Evolutionary conservation across 805 yeast species (phyloP).

Genomic region (Candida pseudoglaebosa): DNA sequence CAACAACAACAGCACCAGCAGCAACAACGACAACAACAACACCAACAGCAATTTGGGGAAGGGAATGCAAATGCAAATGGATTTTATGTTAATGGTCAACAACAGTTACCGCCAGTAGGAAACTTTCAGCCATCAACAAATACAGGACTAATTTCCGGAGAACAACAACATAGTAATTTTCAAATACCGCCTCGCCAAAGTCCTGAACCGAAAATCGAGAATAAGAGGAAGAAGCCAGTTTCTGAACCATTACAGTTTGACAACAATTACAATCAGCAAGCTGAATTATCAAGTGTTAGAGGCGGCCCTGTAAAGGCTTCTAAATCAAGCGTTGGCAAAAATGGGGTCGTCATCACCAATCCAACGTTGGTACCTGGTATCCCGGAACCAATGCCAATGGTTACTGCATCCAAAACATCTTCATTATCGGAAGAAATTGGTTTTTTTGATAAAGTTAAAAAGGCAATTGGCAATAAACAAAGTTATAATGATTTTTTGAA

Average conservation of each 20-base stretch:
- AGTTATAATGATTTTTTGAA: constrained; percentile 91
- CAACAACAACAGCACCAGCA: constrained; percentile 15
- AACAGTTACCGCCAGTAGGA: constrained; percentile 84
- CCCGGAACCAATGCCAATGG: constrained; percentile 72
- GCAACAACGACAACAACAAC: constrained; percentile 15
- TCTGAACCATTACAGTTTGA: constrained; percentile 29
- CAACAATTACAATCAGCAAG: constrained; percentile 38
- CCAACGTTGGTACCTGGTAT: constrained; percentile 81
- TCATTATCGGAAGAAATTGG: constrained; percentile 78
- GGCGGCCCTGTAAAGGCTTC: constrained; percentile 19
- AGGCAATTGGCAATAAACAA: constrained; percentile 81
- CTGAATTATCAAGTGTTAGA: constrained; percentile 47
- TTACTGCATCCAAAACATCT: constrained; percentile 44
- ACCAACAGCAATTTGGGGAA: constrained; percentile 14
- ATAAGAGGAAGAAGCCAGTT: constrained; percentile 19
- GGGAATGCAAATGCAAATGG: constrained; percentile 9
- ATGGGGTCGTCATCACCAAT: constrained; percentile 36
- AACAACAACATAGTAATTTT: constrained; percentile 11
- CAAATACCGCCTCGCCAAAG: constrained; percentile 13
- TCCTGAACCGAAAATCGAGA: constrained; percentile 8
- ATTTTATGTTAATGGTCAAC: constrained; percentile 27
- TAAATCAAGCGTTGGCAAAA: constrained; percentile 9
- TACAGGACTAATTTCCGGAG: constrained; percentile 22
- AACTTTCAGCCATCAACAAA: constrained; percentile 69
- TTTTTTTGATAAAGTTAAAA: constrained; percentile 90